Percentiles rank a stretch among this genome's conserved stretches.
Conservation (phyloP, 371 early-diverging fungal genomes). For the Zychaea mexicana region DNA sequence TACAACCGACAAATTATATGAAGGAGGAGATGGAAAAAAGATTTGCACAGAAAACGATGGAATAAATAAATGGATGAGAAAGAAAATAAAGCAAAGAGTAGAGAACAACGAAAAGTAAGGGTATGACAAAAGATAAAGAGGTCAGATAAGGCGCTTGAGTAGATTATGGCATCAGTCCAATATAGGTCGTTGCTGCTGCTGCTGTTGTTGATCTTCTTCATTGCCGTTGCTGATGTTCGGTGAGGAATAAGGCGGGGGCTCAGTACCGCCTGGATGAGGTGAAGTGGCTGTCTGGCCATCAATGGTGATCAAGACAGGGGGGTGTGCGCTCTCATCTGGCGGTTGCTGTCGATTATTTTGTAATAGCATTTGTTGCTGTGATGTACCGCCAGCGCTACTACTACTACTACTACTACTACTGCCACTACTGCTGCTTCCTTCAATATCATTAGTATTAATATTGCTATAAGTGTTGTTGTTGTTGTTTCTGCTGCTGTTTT, state of each 20-base stretch:
- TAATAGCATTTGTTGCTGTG: neutral
- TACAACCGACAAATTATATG: too few species aligned
- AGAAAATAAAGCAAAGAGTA: too few species aligned
- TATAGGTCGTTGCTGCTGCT: neutral
- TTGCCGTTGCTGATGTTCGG: neutral
- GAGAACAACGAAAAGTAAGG: too few species aligned
- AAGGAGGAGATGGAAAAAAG: too few species aligned
- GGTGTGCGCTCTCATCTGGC: neutral
- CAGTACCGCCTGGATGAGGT: neutral
- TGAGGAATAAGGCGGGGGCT: conserved; percentile 15
- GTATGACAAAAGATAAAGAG: too few species aligned
- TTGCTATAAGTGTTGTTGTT: neutral
- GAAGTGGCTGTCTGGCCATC: neutral
- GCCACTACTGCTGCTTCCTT: neutral
- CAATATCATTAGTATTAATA: too few species aligned
- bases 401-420: neutral
- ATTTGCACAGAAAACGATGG: too few species aligned
- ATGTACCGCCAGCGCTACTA: neutral
- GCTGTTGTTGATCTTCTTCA: neutral
- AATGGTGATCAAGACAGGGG: conserved; percentile 13
- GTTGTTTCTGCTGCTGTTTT: neutral
- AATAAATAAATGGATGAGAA: too few species aligned
- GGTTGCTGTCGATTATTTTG: neutral
- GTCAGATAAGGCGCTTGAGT: too few species aligned
- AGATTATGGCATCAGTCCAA: too few species aligned